A percentile compares a stretch with the other conserved stretches of the same genome.
Conservation (phyloP, 2,329 filamentous ascomycete species). For the Fusarium palustre region DNA sequence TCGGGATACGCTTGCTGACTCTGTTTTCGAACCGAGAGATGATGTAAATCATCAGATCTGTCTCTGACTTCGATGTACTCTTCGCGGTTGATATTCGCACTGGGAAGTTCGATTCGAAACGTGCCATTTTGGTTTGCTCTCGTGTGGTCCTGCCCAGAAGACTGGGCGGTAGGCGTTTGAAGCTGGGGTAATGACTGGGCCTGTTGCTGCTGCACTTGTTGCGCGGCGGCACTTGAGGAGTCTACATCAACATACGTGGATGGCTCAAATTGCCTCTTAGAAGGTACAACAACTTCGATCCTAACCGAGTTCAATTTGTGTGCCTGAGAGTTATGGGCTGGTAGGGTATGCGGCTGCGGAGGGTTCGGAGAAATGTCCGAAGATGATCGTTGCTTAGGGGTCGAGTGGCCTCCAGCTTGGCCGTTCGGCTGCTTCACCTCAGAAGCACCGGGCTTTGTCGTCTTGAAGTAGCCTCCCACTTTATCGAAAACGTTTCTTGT, state of each 20-base stretch:
- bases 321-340: constrained; percentile 47
- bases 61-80: constrained; percentile 64
- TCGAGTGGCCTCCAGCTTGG: constrained; percentile 39
- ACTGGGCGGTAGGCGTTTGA: constrained; percentile 9
- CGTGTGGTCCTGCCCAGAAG: not conserved
- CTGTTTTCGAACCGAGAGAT: constrained; percentile 65
- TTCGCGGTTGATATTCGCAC: constrained; percentile 60
- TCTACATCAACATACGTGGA: constrained; percentile 53
- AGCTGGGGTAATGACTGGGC: constrained; percentile 18
- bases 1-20: constrained; percentile 63
- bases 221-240: constrained; percentile 21
- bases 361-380: constrained; percentile 39
- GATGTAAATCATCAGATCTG: constrained; percentile 59
- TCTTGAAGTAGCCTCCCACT: constrained; percentile 56
- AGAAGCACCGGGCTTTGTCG: constrained; percentile 51
- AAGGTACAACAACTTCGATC: constrained; percentile 63
- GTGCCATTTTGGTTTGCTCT: constrained; percentile 38
- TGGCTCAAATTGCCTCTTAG: constrained; percentile 56
- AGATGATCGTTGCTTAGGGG: constrained; percentile 37
- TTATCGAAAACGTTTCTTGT: constrained; percentile 56
- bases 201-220: constrained; percentile 26
- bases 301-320: constrained; percentile 53
- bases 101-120: constrained; percentile 63
- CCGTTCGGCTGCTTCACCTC: constrained; percentile 54
- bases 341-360: constrained; percentile 24